Conservation (phyloP, 2,329 filamentous ascomycete species). For the Alternaria conjuncta region DNA sequence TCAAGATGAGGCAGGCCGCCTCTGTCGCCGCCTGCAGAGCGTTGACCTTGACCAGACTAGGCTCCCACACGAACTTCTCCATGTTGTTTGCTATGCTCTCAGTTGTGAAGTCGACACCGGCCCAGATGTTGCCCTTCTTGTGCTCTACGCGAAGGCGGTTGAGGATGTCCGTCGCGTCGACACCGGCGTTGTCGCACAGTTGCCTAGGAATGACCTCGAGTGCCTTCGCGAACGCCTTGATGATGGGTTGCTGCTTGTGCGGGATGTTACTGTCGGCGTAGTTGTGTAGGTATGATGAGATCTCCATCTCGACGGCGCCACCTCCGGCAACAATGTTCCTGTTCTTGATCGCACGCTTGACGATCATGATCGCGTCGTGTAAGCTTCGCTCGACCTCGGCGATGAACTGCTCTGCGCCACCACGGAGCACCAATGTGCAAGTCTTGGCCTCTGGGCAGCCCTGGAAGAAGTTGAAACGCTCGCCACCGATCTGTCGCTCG, state of each 20-base stretch:
- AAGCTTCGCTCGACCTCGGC: slow-evolving; percentile 97
- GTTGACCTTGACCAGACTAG: slow-evolving; percentile 93
- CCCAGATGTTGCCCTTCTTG: slow-evolving; percentile 90
- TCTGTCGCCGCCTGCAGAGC: slow-evolving; percentile 95
- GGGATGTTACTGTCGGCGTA: slow-evolving; percentile 92
- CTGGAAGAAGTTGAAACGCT: slow-evolving; percentile 98
- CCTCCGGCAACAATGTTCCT: slow-evolving; percentile 93
- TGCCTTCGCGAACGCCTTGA: slow-evolving; percentile 97
- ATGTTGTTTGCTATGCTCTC: slow-evolving; percentile 96
- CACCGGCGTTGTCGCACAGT: slow-evolving; percentile 97
- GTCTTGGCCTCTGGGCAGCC: slow-evolving; percentile 95
- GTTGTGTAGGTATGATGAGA: slow-evolving; percentile 89
- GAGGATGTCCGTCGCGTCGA: slow-evolving; percentile 96
- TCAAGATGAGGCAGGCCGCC: slow-evolving; percentile 91
- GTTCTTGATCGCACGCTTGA: slow-evolving; percentile 97
- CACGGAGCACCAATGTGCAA: slow-evolving; percentile 92
- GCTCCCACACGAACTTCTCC: slow-evolving; percentile 97
- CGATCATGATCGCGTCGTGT: slow-evolving; percentile 99
- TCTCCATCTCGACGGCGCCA: slow-evolving; percentile 94
- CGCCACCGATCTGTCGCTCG: slow-evolving; percentile 94
- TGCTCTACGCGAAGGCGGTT: slow-evolving; percentile 97
- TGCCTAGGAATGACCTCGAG: slow-evolving; percentile 96
- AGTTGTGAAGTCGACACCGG: slow-evolving; percentile 91
- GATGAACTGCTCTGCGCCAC: slow-evolving; percentile 98
- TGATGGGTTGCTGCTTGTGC: slow-evolving; percentile 95